Base-by-base conservation (phyloP, 2,329 filamentous ascomycete species). In the Ustilaginoidea virens region DNA sequence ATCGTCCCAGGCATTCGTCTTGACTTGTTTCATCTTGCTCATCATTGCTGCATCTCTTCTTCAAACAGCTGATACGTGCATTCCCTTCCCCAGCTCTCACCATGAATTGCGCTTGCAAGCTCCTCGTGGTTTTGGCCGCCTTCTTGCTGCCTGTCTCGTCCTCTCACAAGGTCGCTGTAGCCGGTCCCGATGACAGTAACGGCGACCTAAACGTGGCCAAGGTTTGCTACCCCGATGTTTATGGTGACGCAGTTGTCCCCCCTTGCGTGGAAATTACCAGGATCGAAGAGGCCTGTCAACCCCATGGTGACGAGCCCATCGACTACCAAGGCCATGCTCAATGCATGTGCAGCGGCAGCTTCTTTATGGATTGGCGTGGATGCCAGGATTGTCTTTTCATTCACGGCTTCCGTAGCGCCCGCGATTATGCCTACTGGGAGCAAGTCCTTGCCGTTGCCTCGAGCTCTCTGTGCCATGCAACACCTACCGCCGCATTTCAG, bases 281-380 rank as follows among this genome's bases (percentile, higher is more conserved):
- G 30, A 48, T 53, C 28, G 47, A 49, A 33, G 27, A 33, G 1
- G 33, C 37, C n/a, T 55, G 50, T 38, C 29, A 31, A 18, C 42
- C 46, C 33, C 49, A 48, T 27, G 44, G 45, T 25, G 47, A 42
- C 3, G 27, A 38, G 4, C 20, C 43, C 5, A 29, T 39, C 13
- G 31, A 46, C 32, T 34, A 33, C 29, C 34, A 39, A 23, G 45
- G 38, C 14, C 47, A 54, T 35, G 45, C 45, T 24, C 36, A 47
- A 38, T 58, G 58, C 42, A 55, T 60, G 46, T 63, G 59, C 43
- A 42, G 41, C 7, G 53, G 58, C 21, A 51, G 46, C 32, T 60
- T 50, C 46, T 63, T 63, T 42, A 21, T 35, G 17, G 53, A 60
- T 33, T 61, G 57, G 55, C 30, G 44, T 7, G 52, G 47, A 28